Base-by-base conservation (phyloP, 2,329 filamentous ascomycete genomes). In the Penicillium sp. region DNA sequence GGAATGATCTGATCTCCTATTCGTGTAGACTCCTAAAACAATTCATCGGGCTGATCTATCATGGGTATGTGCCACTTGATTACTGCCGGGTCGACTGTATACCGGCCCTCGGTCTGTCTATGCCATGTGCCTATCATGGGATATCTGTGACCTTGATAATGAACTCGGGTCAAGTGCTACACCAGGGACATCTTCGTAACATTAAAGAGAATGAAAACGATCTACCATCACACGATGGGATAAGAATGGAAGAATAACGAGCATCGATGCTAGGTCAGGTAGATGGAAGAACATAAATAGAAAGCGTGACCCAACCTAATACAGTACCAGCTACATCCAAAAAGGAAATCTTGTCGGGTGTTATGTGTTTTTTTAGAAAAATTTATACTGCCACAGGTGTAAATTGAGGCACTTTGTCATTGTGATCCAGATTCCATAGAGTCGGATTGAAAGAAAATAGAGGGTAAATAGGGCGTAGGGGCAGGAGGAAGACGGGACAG, bases 191-290 rank as follows among this genome's bases (percentile, higher is more conserved):
- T 64, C 69, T 62, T 69, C 66, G 65, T 65, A 65, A n/a, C n/a
- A n/a, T n/a, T n/a, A n/a, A n/a, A 66, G 61, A 60, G 61, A 53
- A 60, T 60, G 71, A 62, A 67, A 70, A 73, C 67, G 65, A 66
- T 75, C 67, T 71, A 73, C 70, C 70, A 69, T 70, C 68, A 68
- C 64, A 68, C 65, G 3, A 12, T 1, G 45, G 7, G 4, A 12
- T 17, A 3, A 15, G 15, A 68, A 63, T 59, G 68, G 12, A 4
- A 15, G 35, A 35, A 24, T 17, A 33, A 9, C 9, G 1, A 19
- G 30, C n/a, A 10, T 12, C 10, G 19, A 24, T 26, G 22, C n/a
- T 13, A 53, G 26, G 19, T 12, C 12, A 4, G 19, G 10, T 17
- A 26, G 13, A 40, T 13, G 13, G 10, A 28, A n/a, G 12, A 30